Base-by-base conservation (phyloP, 2,329 filamentous ascomycete species). In the Diaporthe sp. region DNA sequence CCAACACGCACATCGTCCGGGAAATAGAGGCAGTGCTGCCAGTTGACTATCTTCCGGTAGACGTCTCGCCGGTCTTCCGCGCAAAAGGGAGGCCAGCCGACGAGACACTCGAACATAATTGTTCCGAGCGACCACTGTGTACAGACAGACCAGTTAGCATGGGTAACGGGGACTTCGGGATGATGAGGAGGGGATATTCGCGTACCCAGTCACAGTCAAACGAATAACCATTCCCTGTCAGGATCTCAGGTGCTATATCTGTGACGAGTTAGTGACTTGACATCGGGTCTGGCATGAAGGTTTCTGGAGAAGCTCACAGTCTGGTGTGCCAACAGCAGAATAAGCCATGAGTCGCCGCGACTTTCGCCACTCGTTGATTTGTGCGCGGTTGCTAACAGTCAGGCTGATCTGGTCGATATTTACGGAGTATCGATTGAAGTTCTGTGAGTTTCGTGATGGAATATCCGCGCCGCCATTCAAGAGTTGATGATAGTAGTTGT, bases 81-180 rank as follows among this genome's bases (percentile, higher is more conserved):
- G 83, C 93, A 95, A 88, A 96, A 95, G 67, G 94, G 94, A 68
- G 94, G 94, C 93, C 94, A 96, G 76, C 94, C 94, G 79, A 95
- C 93, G 78, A 95, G 88, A 83, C 94, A 95, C 82, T 95, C 94
- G 80, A 95, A 96, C 93, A 95, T 95, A 84, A 95, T 95, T 39
- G 94, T 94, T 76, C 94, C 94, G 42, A 95, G 89, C 71, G 92
- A 94, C 94, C 94, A 96, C 93, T 76, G 25, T 13, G 15, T 67
- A 53, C 39, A 28, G 2, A 53, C 39, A 28, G 2, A 3, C 28
- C 6, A 13, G 34, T 75, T 22, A 75, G 65, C 58, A 25, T 10
- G 20, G 9, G 9, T 31, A 31, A 31, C 31, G 31, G 31, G 31
- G 31, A 31, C 31, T 31, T 31, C 31, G 31, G 31, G 31, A 31